phyloP scores from a whole-genome alignment of 345 rosid genomes.

The Citrus maxima region DNA sequence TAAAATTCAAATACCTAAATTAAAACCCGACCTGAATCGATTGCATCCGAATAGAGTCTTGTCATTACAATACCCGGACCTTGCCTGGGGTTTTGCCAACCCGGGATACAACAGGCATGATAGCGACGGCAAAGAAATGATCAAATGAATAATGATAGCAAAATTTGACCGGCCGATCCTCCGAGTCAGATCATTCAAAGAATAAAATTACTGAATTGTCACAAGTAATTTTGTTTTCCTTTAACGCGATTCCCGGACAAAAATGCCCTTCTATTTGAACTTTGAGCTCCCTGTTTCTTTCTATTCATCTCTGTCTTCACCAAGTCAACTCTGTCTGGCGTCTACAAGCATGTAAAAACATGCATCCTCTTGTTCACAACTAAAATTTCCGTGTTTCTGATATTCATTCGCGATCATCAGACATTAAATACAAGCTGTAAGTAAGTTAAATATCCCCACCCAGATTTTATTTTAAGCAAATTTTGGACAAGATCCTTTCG shows the following conservation, averaged over 20 bases:
- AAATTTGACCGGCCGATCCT: neutral
- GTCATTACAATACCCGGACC: no score
- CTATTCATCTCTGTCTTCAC: neutral
- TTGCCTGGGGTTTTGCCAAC: no score
- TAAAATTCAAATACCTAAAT: no score
- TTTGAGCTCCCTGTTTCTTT: neutral
- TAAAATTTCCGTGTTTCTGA: neutral
- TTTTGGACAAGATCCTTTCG: no score
- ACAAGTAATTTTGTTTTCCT: no score
- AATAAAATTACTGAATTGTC: no score
- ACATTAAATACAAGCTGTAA: neutral
- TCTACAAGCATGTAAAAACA: neutral
- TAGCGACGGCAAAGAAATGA: neutral
- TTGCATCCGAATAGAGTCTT: accelerated
- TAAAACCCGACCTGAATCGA: no score
- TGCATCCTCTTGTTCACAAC: neutral
- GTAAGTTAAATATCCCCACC: no score
- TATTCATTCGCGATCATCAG: neutral
- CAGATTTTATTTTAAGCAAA: no score
- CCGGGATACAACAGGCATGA: neutral
- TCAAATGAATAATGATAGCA: neutral
- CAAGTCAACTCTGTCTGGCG: neutral
- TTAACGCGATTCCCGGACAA: no score
- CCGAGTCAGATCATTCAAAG: neutral
- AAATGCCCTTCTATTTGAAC: no score